Percentiles rank a stretch among this genome's conserved stretches.
Evolutionary conservation across 768 basidiomycete genomes (phyloP).

Genomic region (Suillus hirtellus): DNA sequence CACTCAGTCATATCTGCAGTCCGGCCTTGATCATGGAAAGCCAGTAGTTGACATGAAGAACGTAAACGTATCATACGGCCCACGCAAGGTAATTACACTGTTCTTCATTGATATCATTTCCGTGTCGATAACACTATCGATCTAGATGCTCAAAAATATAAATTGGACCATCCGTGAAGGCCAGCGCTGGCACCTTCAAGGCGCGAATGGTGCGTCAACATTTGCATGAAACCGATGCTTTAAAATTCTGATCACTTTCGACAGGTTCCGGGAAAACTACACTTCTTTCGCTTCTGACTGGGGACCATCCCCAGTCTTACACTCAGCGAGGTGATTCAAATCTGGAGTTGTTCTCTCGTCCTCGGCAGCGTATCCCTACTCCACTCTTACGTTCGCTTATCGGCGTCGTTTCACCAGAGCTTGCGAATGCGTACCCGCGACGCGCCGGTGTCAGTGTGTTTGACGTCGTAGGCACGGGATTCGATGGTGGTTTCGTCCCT

Average conservation of each 20-base stretch:
- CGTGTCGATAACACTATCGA: neutral
- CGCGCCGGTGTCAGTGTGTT: conserved; percentile 65
- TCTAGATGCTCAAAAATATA: conserved; percentile 72
- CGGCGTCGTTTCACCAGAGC: conserved; percentile 85
- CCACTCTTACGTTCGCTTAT: conserved; percentile 63
- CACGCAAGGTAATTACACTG: conserved; percentile 49
- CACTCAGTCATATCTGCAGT: neutral
- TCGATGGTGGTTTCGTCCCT: conserved; percentile 79
- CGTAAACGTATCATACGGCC: conserved; percentile 71
- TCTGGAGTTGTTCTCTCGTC: conserved; percentile 60
- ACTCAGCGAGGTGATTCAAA: conserved; percentile 51
- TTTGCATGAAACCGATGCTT: neutral
- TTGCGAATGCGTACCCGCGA: conserved; percentile 88
- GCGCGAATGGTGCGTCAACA: conserved; percentile 70
- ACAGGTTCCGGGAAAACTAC: conserved; percentile 95
- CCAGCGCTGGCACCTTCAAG: conserved; percentile 88
- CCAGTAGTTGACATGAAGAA: conserved; percentile 61
- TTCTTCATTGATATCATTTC: no score
- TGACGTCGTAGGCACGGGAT: conserved; percentile 86
- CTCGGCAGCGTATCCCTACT: conserved; percentile 68
- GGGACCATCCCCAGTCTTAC: conserved; percentile 95
- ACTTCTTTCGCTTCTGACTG: conserved; percentile 83
- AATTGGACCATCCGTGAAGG: conserved; percentile 82
- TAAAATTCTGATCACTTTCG: neutral
- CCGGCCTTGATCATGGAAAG: conserved; percentile 25